Conservation (phyloP, 768 basidiomycete species). For the Plicaturopsis crispa region DNA sequence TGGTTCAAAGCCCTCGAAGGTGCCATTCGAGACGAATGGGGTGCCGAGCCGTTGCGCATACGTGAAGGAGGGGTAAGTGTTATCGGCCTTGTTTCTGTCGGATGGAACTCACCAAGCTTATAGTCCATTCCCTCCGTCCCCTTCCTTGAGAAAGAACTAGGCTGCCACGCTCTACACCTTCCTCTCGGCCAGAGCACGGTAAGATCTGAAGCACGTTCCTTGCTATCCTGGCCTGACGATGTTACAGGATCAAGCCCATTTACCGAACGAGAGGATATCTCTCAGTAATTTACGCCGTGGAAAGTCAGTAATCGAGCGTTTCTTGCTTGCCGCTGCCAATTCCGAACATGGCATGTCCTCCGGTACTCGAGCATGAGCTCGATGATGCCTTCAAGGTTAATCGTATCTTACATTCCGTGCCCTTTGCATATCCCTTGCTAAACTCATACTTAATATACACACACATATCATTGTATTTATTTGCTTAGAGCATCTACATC, state of each 20-base stretch:
- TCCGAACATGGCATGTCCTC: neutral
- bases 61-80: slow-evolving; percentile 84
- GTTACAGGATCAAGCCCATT: slow-evolving; percentile 78
- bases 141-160: slow-evolving; percentile 87
- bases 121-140: slow-evolving; percentile 94
- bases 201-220: slow-evolving; percentile 17
- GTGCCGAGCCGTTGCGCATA: slow-evolving; percentile 75
- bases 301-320: slow-evolving; percentile 70
- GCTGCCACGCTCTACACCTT: slow-evolving; percentile 84
- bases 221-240: slow-evolving; percentile 1
- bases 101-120: slow-evolving; percentile 1
- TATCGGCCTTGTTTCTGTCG: neutral
- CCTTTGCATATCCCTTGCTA: too few relatives aligned
- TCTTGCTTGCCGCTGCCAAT: slow-evolving; percentile 47
- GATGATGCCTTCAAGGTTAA: too few relatives aligned
- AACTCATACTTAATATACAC: too few relatives aligned
- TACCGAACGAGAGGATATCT: slow-evolving; percentile 90
- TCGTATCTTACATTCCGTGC: too few relatives aligned
- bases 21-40: slow-evolving; percentile 85
- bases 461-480: too few relatives aligned
- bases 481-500: too few relatives aligned
- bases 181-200: slow-evolving; percentile 92
- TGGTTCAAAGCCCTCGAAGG: slow-evolving; percentile 85
- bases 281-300: slow-evolving; percentile 74
- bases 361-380: too few relatives aligned